A percentile compares a stretch with the other conserved stretches of the same genome.
Evolutionary conservation across 2,329 filamentous ascomycete species (phyloP).

Genomic region (Epichloe sp.): DNA sequence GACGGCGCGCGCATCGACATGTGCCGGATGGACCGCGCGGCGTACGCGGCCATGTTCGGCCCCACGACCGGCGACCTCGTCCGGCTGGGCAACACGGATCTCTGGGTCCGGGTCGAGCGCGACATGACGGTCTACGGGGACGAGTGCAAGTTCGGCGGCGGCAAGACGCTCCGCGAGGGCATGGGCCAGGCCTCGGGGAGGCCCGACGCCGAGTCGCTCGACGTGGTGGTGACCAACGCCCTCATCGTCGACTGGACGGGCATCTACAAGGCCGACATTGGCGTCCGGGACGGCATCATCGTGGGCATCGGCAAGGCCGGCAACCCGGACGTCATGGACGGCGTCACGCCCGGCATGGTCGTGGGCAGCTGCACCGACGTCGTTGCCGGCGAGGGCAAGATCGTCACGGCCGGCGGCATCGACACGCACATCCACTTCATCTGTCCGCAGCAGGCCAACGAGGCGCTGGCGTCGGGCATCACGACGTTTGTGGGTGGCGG

Average conservation of each 20-base stretch:
- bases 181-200: slow-evolving; percentile 92
- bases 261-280: slow-evolving; percentile 95
- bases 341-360: slow-evolving; percentile 64
- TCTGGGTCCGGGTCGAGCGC: slow-evolving; percentile 84
- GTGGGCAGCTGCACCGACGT: slow-evolving; percentile 86
- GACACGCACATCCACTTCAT: slow-evolving; percentile 92
- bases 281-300: slow-evolving; percentile 77
- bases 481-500: slow-evolving; percentile 87
- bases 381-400: slow-evolving; percentile 79
- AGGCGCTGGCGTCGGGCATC: slow-evolving; percentile 72
- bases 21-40: slow-evolving; percentile 60
- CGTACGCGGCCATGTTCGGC: slow-evolving; percentile 83
- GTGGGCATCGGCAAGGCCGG: slow-evolving; percentile 87
- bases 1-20: slow-evolving; percentile 42
- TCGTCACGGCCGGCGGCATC: slow-evolving; percentile 79
- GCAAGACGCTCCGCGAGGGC: slow-evolving; percentile 84
- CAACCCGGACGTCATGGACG: slow-evolving; percentile 95
- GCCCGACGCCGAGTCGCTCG: slow-evolving; percentile 57
- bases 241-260: slow-evolving; percentile 83
- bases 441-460: slow-evolving; percentile 80
- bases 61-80: slow-evolving; percentile 83
- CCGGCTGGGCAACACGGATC: slow-evolving; percentile 66
- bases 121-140: slow-evolving; percentile 80
- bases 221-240: slow-evolving; percentile 81
- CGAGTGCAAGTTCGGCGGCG: slow-evolving; percentile 89